Evolutionary conservation across 208 protist genomes (phyloP), one percentile per base, ranked within the genome.

Genomic region (Leishmania tropica): DNA sequence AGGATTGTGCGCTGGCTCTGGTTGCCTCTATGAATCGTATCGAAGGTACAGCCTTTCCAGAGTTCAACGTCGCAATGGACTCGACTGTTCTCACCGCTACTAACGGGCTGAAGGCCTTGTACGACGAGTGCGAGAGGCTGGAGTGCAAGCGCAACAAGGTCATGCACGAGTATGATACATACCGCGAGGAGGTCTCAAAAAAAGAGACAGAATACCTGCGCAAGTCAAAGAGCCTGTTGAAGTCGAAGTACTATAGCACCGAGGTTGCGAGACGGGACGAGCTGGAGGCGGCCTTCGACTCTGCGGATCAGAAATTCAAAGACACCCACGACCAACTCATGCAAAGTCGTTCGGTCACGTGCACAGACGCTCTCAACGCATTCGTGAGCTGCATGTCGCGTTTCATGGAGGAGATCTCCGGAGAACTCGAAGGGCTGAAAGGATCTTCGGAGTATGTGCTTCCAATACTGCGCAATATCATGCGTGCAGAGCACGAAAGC

Each of bases 111-210:
- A 92, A 85, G 74, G 35, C 60, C 21, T 75, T 89, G 60, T 88
- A 90, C 62, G 81, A 89, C 31, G 87, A 93, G 81, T 93, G 88
- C 79, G 72, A 62, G 40, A 83, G 83, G 70, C 81, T 91, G 65
- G 89, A 92, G 31, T 65, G 58, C n/a, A 81, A 88, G 51, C 83
- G 91, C 64, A 86, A 78, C 54, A 91, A 87, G 68, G 8, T 85
- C 42, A 89, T 91, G 86, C 73, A 85, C 42, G 82, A 93, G 81
- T 95, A 90, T 75, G 88, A 93, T 83, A 70, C 87, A 10, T 91
- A 95, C 80, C 83, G 89, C 72, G 77, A 88, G 17, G 78, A 90
- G 58, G 90, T 92, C 45, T 11, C 47, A 19, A 90, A 93, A 62
- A 91, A 91, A 64, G 88, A 93, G 53, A 58, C 54, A 5, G 81